phyloP scores from a whole-genome alignment of 2,329 filamentous ascomycete species.

The Penicillium hordei region DNA sequence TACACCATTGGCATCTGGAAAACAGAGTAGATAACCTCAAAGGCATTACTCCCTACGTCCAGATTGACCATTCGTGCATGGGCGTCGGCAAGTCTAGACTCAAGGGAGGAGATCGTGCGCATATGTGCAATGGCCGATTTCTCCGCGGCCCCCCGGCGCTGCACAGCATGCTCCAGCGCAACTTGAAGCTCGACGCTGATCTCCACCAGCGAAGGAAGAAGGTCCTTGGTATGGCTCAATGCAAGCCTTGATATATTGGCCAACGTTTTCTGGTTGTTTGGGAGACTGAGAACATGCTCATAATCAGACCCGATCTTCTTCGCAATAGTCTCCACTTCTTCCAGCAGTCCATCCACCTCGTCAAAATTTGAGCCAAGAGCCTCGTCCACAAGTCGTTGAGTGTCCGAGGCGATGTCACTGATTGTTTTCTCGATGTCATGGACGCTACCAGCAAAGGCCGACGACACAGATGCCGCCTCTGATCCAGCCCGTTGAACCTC shows the following conservation, averaged over 20 bases:
- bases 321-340: constrained; percentile 81
- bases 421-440: constrained; percentile 62
- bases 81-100: constrained; percentile 69
- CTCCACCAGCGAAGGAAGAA: constrained; percentile 60
- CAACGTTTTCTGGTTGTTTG: constrained; percentile 64
- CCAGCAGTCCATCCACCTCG: constrained; percentile 67
- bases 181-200: constrained; percentile 57
- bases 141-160: constrained; percentile 68
- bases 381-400: constrained; percentile 37
- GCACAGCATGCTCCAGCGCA: constrained; percentile 51
- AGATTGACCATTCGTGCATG: constrained; percentile 71
- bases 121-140: constrained; percentile 70
- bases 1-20: constrained; percentile 86
- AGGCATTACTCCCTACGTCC: constrained; percentile 73
- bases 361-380: constrained; percentile 56
- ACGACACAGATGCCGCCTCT: constrained; percentile 58
- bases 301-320: constrained; percentile 87
- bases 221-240: constrained; percentile 62
- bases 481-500: constrained; percentile 71
- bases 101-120: constrained; percentile 77
- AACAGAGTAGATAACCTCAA: constrained; percentile 76
- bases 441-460: constrained; percentile 61
- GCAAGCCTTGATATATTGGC: constrained; percentile 64
- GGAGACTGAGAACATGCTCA: constrained; percentile 69
- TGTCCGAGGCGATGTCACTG: constrained; percentile 60